Evolutionary conservation across 179 eudicot genomes (phyloP).

Genomic region (Beta lomatogona): DNA sequence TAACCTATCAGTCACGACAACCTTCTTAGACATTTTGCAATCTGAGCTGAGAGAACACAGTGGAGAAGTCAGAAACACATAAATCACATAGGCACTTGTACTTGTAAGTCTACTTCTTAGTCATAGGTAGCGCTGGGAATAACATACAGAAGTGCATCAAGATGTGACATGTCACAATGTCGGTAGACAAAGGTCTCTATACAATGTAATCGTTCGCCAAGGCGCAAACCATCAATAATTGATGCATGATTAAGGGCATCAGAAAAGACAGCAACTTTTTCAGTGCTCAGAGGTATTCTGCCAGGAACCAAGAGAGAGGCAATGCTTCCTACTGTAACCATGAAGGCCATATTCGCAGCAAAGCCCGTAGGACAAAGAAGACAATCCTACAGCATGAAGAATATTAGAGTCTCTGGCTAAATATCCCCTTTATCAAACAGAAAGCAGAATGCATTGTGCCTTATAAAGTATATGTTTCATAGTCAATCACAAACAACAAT

Average conservation of each 20-base stretch:
- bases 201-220: conserved; percentile 72
- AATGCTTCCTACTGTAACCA: conserved; percentile 84
- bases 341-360: conserved; percentile 94
- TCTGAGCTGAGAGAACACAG: conserved; percentile 51
- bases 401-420: conserved; percentile 28
- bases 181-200: conserved; percentile 70
- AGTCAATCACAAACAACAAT: neutral
- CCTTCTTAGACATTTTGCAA: conserved; percentile 61
- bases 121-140: neutral
- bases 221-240: conserved; percentile 94
- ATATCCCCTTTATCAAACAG: neutral
- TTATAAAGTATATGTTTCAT: neutral
- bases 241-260: conserved; percentile 97
- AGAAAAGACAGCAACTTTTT: conserved; percentile 84
- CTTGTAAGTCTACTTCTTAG: neutral
- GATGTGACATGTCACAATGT: conserved; percentile 93
- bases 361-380: conserved; percentile 99
- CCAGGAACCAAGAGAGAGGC: conserved; percentile 60
- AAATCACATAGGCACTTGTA: neutral
- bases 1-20: conserved; percentile 89
- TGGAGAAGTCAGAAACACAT: conserved; percentile 17
- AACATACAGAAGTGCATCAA: conserved; percentile 72
- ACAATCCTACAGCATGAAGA: conserved; percentile 75
- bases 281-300: conserved; percentile 48
- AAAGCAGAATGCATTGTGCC: neutral